These are phyloP conservation scores for Thozetella sp. DNA, from an alignment of 495 filamentous ascomycete species.

Conservation along the genomic window DNA sequence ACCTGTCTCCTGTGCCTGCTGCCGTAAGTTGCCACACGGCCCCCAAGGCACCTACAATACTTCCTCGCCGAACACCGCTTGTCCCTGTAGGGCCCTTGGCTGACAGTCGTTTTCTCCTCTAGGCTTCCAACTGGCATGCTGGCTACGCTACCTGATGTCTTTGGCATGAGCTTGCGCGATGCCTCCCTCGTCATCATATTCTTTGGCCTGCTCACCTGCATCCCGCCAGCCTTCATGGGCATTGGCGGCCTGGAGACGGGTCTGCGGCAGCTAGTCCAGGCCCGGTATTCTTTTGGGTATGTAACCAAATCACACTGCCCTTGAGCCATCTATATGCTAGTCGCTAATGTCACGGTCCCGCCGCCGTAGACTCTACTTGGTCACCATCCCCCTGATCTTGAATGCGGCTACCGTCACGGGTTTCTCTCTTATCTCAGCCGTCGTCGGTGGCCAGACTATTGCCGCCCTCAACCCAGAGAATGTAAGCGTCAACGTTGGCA, in stretches of 20 bases:
- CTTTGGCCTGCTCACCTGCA: slow-evolving; percentile 50
- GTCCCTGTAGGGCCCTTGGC: not conserved
- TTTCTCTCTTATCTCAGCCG: slow-evolving; percentile 39
- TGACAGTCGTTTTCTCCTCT: not conserved
- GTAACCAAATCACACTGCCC: slow-evolving; percentile 2
- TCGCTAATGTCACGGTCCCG: slow-evolving; percentile 7
- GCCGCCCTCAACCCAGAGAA: slow-evolving; percentile 44
- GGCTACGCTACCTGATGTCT: slow-evolving; percentile 40
- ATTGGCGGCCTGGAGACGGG: slow-evolving; percentile 53
- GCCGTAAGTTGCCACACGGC: slow-evolving; percentile 32
- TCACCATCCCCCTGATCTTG: slow-evolving; percentile 37
- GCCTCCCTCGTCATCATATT: slow-evolving; percentile 58
- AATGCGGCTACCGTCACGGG: slow-evolving; percentile 44
- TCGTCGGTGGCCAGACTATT: slow-evolving; percentile 44
- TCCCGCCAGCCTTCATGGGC: slow-evolving; percentile 56
- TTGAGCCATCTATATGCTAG: not conserved
- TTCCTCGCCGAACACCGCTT: not conserved
- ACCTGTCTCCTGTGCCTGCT: slow-evolving; percentile 41
- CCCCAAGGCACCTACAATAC: not conserved
- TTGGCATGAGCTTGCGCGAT: slow-evolving; percentile 54
- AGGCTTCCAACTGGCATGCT: slow-evolving; percentile 56
- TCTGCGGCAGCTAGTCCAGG: slow-evolving; percentile 57
- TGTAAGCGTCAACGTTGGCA: slow-evolving; percentile 48
- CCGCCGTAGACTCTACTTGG: slow-evolving; percentile 26
- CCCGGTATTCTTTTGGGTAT: slow-evolving; percentile 57